Base-by-base conservation (phyloP, 768 basidiomycete species). In the Macrocybe gigantea region DNA sequence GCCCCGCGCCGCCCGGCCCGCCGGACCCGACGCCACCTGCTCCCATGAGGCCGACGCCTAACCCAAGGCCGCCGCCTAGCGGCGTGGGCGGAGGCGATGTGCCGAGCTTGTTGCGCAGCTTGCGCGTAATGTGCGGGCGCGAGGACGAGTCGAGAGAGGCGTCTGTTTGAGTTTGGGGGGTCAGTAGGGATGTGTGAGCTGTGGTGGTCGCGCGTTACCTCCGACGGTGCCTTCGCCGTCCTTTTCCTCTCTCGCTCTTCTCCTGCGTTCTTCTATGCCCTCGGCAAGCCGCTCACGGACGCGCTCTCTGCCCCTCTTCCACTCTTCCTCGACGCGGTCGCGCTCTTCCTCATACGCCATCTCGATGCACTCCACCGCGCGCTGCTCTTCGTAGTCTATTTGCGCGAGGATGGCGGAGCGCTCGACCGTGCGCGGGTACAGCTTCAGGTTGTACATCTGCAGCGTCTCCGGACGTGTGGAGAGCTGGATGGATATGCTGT, bases 201-300 rank as follows among this genome's bases (percentile, higher is more conserved):
- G 10, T 41, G 40, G 38, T 15, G 42, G 45, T n/a, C 40, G 44
- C 41, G 45, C 35, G 45, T 31, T 41, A 83, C 80, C 85, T 45
- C 81, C 82, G 37, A 79, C 73, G 11, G 80, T 82, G n/a, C 86
- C 88, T 56, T 93, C 90, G 51, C 88, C 87, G 50, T 92, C 90
- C 60, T 91, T 92, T 69, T 93, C 90, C 52, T 93, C 90, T 45
- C 90, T 70, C 30, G 90, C 90, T 50, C 85, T 69, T 54, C 82
- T 72, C 47, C 89, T 65, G 31, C 89, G 74, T 59, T 93, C 90
- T 62, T 91, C 89, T 53, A 93, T 85, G 30, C 90, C 88, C 57
- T 92, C 90, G 11, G 91, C 63, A 31, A 93, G 69, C 11, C 89
- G 73, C 56, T 91, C 88, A 6, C 86, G 71, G 12, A 92, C 83